Base-by-base conservation (phyloP, 768 basidiomycete genomes). In the Exidia glandulosa region DNA sequence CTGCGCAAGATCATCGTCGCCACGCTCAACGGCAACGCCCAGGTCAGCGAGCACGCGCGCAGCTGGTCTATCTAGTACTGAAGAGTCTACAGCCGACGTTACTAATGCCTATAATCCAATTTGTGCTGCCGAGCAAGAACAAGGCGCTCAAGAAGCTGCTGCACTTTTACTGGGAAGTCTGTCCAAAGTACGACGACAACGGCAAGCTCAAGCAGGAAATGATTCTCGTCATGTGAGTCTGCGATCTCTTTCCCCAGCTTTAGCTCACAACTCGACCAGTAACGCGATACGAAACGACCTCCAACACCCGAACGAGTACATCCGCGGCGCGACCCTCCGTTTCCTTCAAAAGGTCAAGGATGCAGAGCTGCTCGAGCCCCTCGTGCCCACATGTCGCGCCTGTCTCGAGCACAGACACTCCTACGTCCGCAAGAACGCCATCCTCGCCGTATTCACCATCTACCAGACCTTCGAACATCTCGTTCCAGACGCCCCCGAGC, bases 221-320 rank as follows among this genome's bases (percentile, higher is more conserved):
- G 95, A 98, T 97, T 69, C 82, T 98, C 57, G 95, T 98, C 32
- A 94, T 94, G 92, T 94, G 72, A 71, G 91, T 83, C 19, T 57
- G 54, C 59, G 59, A 66, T 13, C 25, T 56, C 19, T 30, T 57
- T 57, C 47, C 41, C 55, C 36, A 56, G 66, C 36, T n/a, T n/a
- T 61, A 63, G 58, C 61, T 64, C 25, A 58, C 31, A 52, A 56
- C 59, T 37, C 10, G 27, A 34, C 32, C 67, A 94, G 93, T 64
- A 98, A 98, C 69, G 94, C 96, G 57, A 93, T 98, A 71, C 89
- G 94, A 63, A 96, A 97, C 72, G 95, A 99, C 76, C 83, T 98
- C 36, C 94, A 98, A 94, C 96, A 99, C 68, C 94, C 95, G 9
- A 98, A 99, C 67, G 96, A 99, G 77, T 99, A 97, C 72, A 96